Evolutionary conservation across 352 stramenopile species (phyloP).

Genomic region (Pythium biforme): DNA sequence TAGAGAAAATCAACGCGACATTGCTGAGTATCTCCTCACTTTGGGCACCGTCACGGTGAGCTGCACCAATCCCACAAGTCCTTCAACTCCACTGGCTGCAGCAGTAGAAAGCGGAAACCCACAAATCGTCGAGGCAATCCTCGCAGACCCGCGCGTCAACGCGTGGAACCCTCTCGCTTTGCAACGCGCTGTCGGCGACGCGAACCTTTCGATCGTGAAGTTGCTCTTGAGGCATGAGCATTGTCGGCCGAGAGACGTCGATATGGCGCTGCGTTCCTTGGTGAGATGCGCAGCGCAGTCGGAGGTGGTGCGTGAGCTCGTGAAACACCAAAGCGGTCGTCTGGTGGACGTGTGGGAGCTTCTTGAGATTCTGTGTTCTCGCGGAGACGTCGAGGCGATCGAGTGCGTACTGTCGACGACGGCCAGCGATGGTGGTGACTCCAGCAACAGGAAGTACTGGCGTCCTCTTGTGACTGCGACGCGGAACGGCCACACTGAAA

Average conservation of each 20-base stretch:
- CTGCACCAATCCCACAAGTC: background rate
- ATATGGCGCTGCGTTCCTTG: conserved; percentile 9
- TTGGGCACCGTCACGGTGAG: background rate
- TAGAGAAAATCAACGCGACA: background rate
- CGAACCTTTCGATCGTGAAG: conserved; percentile 1
- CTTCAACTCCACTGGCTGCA: background rate
- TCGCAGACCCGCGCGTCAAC: conserved; percentile 10
- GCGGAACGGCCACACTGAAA: conserved; percentile 17
- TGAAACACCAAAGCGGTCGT: background rate
- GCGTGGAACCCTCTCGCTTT: conserved; percentile 17
- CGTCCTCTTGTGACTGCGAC: conserved; percentile 21
- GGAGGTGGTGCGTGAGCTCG: background rate
- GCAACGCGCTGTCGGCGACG: conserved; percentile 8
- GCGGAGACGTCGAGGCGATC: conserved; percentile 8
- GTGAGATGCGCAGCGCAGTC: background rate
- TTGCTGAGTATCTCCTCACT: background rate
- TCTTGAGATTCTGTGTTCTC: conserved; percentile 12
- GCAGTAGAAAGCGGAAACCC: conserved; percentile 7
- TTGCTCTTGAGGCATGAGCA: conserved; percentile 5
- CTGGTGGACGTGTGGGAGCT: conserved; percentile 14
- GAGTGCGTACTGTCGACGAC: background rate
- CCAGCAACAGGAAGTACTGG: conserved; percentile 15
- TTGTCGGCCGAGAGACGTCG: conserved; percentile 15
- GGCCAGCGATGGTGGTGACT: background rate
- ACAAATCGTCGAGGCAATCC: background rate